Base-by-base conservation (phyloP, 768 basidiomycete genomes). In the Agaricus subrufescens region DNA sequence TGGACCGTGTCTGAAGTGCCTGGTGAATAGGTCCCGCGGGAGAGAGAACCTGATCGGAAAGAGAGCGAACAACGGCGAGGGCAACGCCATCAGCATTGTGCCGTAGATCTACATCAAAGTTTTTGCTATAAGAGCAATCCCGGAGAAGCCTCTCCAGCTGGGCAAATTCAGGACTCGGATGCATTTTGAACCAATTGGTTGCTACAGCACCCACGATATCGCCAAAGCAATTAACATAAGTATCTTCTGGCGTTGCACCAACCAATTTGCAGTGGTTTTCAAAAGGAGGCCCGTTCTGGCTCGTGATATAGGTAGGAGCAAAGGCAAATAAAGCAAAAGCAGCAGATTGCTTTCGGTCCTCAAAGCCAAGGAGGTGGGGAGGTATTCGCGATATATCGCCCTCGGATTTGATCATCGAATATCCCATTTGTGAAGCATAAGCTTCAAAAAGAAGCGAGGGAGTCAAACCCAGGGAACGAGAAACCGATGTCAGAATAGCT, bases 351-450 rank as follows among this genome's bases (percentile, higher is more conserved):
- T 76, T 81, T 52, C 82, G 79, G 62, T 85, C 83, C 14, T 70
- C 62, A 66, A 87, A 97, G 0, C 96, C 96, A 26, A 96, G 78
- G 3, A 95, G 71, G 49, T 78, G 77, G 30, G 85, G 84, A 2
- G 91, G 86, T 7, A 96, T 74, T 8, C 77, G 72, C 56, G 87
- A 73, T 43, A 87, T 71, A 58, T 89, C 84, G 12, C 73, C 66
- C 10, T 69, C 55, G 12, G 71, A 71, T 39, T 75, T 65, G 38
- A 80, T 75, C 46, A 94, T 80, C 8, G 90, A 86, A 60, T 74
- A 80, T 0, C 89, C 85, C 50, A 94, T 74, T 61, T 91, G 91
- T 7, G 83, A 81, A 1, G 88, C 86, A 66, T 96, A 94, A 8
- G 84, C 78, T 59, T 85, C 78, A 62, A 92, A 97, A 3, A 98